Base-by-base conservation (phyloP, 176 grass and related monocot genomes). In the Musa beccarii region DNA sequence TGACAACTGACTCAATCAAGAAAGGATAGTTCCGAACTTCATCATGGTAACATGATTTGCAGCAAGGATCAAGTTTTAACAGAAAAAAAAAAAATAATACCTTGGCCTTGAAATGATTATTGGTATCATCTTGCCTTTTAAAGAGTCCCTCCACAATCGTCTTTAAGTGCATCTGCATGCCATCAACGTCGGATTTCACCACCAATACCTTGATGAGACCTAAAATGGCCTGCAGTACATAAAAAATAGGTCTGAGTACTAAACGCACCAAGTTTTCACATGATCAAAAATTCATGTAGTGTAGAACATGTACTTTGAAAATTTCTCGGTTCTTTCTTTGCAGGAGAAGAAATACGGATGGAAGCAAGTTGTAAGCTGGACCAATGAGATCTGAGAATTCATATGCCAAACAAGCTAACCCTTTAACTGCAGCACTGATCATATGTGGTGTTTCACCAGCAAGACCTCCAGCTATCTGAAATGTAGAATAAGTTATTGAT, bases 141-240 rank as follows among this genome's bases (percentile, higher is more conserved):
- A 98, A 75, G 62, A 94, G 83, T 23, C 90, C 90, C 11, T 87
- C 88, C 22, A 98, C 86, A 34, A 98, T 86, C 28, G 78, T 86
- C 55, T 75, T 91, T 78, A 98, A 78, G 61, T 92, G 95, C 78
- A 82, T 76, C 59, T 91, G 78, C 78, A 98, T 83, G 24, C 92
- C 66, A 10, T 98, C 86, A 24, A 72, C 90, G 86, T 93, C 82
- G 64, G 94, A 93, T 87, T 87, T 93, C 72, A 90, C 94, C 21
- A 98, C 90, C 66, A 98, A 72, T 57, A 89, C 95, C 79, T 98
- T 98, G 79, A 98, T 79, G 73, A 93, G 89, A 73, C 95, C 95
- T 80, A 98, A 87, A 86, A 82, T 98, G 51, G 95, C 90, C 95
- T 98, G 51, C 72, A 78, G 43, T 66, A 78, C 71, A 10, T 71